Conservation (phyloP, 495 filamentous ascomycete genomes). For the Amniculicola lignicola region DNA sequence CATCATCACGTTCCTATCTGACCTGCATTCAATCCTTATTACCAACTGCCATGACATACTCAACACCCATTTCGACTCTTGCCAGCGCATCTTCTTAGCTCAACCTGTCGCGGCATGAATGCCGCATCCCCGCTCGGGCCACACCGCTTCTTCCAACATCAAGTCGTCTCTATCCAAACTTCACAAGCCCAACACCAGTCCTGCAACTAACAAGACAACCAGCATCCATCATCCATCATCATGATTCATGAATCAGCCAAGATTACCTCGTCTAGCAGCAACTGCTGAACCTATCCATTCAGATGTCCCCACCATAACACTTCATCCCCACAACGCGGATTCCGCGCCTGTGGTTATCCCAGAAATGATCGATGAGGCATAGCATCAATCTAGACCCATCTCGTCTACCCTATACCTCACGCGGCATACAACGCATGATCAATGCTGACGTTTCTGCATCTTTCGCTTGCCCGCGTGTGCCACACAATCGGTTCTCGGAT, state of each 20-base stretch:
- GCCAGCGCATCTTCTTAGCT: too few relatives aligned
- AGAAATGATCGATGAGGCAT: neutral
- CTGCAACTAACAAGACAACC: neutral
- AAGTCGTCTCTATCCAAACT: neutral
- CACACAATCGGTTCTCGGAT: slow-evolving; percentile 13
- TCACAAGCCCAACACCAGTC: neutral
- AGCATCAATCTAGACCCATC: neutral
- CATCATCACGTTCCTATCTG: too few relatives aligned
- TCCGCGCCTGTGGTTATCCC: neutral
- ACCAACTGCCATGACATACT: too few relatives aligned
- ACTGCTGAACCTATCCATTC: too few relatives aligned
- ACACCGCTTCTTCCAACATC: slow-evolving; percentile 13
- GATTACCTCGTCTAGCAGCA: too few relatives aligned
- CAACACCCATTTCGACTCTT: too few relatives aligned
- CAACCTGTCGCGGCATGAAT: too few relatives aligned
- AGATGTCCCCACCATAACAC: neutral
- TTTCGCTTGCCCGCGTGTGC: neutral
- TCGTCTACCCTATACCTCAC: neutral
- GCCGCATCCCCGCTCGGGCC: too few relatives aligned
- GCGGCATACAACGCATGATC: neutral
- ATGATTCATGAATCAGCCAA: too few relatives aligned
- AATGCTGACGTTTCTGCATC: neutral
- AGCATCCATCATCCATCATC: neutral
- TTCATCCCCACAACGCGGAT: neutral
- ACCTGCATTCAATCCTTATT: too few relatives aligned